Conservation (phyloP, 257 asterid genomes). For the Lantana camara region DNA sequence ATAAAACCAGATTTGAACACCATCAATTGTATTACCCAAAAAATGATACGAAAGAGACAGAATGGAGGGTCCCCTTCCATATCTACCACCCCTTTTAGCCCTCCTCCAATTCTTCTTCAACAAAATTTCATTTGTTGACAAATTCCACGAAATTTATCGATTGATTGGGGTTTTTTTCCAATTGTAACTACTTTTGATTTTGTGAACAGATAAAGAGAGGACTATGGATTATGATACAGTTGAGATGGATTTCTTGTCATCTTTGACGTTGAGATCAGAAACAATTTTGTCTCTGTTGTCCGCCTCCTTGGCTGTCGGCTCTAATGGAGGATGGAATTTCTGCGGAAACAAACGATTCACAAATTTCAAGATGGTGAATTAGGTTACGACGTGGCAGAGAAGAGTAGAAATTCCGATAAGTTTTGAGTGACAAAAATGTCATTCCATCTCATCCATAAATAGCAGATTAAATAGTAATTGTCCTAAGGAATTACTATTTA, state of each 20-base stretch:
- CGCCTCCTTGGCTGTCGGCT: constrained; percentile 22
- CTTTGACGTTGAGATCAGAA: constrained; percentile 42
- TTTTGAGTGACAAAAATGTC: too few species aligned
- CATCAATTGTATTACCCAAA: too few species aligned
- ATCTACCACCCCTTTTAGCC: constrained; percentile 34
- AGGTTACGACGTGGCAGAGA: too few species aligned
- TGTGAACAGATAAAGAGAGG: constrained; percentile 38
- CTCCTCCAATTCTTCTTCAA: constrained; percentile 20
- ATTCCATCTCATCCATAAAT: too few species aligned
- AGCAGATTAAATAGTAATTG: too few species aligned
- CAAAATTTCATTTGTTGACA: not conserved
- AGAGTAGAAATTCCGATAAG: too few species aligned
- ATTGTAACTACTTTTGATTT: not conserved
- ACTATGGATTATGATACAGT: constrained; percentile 26
- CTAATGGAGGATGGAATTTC: constrained; percentile 39
- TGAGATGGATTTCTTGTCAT: constrained; percentile 32
- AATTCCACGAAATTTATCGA: constrained; percentile 18
- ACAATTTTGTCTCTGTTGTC: constrained; percentile 34
- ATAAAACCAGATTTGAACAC: too few species aligned
- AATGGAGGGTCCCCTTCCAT: constrained; percentile 24
- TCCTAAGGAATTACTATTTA: too few species aligned
- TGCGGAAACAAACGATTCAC: too few species aligned
- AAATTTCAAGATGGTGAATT: too few species aligned
- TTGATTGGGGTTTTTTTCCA: not conserved
- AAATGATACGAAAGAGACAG: constrained; percentile 6